Evolutionary conservation across 768 basidiomycete species (phyloP), one percentile per base, ranked within the genome.

Genomic region (Hortiboletus campestris): DNA sequence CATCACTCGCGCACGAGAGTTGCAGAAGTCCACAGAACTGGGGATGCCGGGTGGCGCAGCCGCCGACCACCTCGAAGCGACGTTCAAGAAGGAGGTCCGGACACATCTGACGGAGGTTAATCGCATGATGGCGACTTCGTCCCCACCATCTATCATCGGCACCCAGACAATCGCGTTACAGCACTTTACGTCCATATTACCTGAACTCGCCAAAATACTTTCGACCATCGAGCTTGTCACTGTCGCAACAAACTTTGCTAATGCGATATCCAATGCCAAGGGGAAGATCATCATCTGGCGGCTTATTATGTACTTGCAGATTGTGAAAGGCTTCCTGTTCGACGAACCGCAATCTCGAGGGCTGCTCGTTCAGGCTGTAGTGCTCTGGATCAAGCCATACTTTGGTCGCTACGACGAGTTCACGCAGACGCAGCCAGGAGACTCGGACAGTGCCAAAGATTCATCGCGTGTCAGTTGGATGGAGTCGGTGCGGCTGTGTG

Each of bases 81-180:
- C 81, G 0, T 98, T 98, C 78, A 91, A 91, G 71, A 81, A 84
- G 36, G 95, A 97, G 60, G 72, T 96, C 29, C 81, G 82, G 17
- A 75, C 84, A 4, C 89, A 97, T 67, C 76, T 98, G 11, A 72
- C 75, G 2, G 88, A 91, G 61, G 84, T 97, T 55, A 96, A 91
- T 62, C 78, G 83, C 43, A 88, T 98, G 84, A 96, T 98, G 96
- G 80, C 85, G 0, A 83, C 81, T 2, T 79, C 82, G 0, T 79
- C 84, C 3, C 94, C 93, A 0, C 79, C 85, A 6, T 84, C 89
- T n/a, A 89, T 97, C 69, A 93, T 98, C 46, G 96, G 96, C 48
- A 96, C 96, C 2, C 96, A 98, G 67, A 94, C 93, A 1, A 87
- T 96, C 56, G 94, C 94, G 6, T 77, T 97, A 13, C 93, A 95